phyloP scores from a whole-genome alignment of 148 eudicot species.

The Nyssa sinensis region DNA sequence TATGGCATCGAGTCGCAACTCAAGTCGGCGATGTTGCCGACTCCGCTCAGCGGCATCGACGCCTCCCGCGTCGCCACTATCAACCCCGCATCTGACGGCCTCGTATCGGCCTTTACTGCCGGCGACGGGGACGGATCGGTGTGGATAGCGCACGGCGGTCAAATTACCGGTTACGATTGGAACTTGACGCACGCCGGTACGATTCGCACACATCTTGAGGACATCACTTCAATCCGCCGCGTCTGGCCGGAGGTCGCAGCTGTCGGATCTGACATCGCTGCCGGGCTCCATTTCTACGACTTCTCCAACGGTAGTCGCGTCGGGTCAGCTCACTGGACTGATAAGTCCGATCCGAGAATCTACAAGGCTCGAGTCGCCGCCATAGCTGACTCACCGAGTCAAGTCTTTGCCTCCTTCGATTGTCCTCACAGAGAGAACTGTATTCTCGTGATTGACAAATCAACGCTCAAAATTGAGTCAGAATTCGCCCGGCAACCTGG shows the following conservation, averaged over 20 bases:
- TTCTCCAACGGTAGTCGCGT: conserved; percentile 26
- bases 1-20: conserved; percentile 49
- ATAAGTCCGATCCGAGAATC: conserved; percentile 57
- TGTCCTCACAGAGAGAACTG: conserved; percentile 68
- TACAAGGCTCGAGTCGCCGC: conserved; percentile 59
- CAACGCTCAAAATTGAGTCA: conserved; percentile 31
- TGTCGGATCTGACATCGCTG: conserved; percentile 32
- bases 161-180: conserved; percentile 55
- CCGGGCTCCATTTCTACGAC: conserved; percentile 68
- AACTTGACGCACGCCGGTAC: conserved; percentile 39
- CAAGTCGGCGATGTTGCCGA: conserved; percentile 36
- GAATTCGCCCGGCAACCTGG: conserved; percentile 69
- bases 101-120: conserved; percentile 46
- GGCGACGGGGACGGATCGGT: conserved; percentile 42
- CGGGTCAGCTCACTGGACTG: conserved; percentile 56
- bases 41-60: conserved; percentile 51
- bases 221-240: conserved; percentile 35
- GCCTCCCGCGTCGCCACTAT: conserved; percentile 39
- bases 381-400: conserved; percentile 36
- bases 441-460: conserved; percentile 44
- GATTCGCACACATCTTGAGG: conserved; percentile 57
- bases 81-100: conserved; percentile 48
- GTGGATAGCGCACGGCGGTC: conserved; percentile 64
- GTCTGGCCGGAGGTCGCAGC: conserved; percentile 44
- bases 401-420: conserved; percentile 58